Evolutionary conservation across 345 rosid species (phyloP).

Genomic region (Eucalyptus dawsonii): DNA sequence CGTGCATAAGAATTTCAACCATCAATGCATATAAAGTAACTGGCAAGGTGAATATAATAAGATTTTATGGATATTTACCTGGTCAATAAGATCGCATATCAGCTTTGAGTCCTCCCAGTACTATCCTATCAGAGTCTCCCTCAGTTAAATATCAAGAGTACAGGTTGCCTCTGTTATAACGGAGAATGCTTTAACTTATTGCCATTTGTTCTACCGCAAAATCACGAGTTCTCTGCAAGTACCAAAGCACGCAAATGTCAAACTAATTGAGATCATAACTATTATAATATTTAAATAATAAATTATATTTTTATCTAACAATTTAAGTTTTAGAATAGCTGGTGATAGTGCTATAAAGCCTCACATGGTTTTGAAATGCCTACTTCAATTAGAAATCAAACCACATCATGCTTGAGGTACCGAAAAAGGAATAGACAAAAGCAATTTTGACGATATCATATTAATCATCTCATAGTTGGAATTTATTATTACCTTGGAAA

Average conservation of each 20-base stretch:
- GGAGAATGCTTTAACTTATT: no score
- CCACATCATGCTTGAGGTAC: background rate
- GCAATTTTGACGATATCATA: background rate
- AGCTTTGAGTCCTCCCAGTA: slow-evolving; percentile 93
- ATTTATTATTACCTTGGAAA: slow-evolving; percentile 43
- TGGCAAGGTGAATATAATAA: background rate
- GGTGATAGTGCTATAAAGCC: no score
- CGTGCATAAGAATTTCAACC: background rate
- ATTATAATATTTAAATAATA: no score
- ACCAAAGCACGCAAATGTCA: background rate
- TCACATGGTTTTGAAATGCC: background rate
- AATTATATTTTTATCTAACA: no score
- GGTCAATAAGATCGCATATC: slow-evolving; percentile 89
- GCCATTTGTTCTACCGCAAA: slow-evolving; percentile 84
- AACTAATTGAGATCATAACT: background rate
- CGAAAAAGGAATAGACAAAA: background rate
- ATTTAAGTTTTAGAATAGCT: no score
- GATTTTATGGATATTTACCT: slow-evolving; percentile 33
- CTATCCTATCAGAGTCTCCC: slow-evolving; percentile 87
- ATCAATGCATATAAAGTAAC: background rate
- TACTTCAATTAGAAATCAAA: background rate
- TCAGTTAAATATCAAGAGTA: slow-evolving; percentile 31
- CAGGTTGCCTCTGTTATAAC: no score
- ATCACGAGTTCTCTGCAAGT: slow-evolving; percentile 66
- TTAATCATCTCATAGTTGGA: no score